These are phyloP conservation scores for Leptographium lundbergii DNA, from an alignment of 2,329 filamentous ascomycete species.

Conservation along the genomic window DNA sequence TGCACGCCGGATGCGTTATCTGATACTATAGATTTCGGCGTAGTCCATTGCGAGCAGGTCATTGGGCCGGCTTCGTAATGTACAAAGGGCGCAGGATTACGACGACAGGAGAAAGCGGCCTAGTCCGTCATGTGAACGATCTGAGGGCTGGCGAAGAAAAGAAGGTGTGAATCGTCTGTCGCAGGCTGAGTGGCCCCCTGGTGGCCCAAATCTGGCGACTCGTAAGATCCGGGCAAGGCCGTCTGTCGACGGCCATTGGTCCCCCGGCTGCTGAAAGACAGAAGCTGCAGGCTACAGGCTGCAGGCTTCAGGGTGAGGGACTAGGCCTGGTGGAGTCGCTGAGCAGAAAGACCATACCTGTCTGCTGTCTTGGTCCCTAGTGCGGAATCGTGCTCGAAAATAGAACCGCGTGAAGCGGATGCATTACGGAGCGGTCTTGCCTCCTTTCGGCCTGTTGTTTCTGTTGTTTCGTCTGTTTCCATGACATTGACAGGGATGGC, in stretches of 20 bases:
- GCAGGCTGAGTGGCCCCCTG: neutral
- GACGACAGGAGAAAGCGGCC: neutral
- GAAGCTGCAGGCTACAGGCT: neutral
- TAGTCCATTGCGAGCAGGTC: neutral
- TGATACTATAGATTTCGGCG: neutral
- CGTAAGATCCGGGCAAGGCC: neutral
- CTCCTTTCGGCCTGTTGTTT: neutral
- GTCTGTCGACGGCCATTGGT: neutral
- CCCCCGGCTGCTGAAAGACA: neutral
- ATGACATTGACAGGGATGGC: neutral
- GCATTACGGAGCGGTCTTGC: neutral
- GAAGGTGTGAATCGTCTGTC: neutral
- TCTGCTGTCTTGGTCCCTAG: neutral
- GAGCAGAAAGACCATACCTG: neutral
- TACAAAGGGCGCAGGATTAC: neutral
- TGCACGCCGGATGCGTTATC: neutral
- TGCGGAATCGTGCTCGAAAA: neutral
- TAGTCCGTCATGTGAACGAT: neutral
- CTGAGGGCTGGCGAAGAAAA: neutral
- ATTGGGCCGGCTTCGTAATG: neutral
- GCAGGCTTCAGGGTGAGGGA: neutral
- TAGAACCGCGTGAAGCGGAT: neutral
- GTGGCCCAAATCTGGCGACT: neutral
- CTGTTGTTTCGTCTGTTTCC: neutral
- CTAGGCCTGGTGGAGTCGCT: neutral